These are phyloP conservation scores for Penicillium fimorum DNA, from an alignment of 495 filamentous ascomycete genomes.

Conservation along the genomic window DNA sequence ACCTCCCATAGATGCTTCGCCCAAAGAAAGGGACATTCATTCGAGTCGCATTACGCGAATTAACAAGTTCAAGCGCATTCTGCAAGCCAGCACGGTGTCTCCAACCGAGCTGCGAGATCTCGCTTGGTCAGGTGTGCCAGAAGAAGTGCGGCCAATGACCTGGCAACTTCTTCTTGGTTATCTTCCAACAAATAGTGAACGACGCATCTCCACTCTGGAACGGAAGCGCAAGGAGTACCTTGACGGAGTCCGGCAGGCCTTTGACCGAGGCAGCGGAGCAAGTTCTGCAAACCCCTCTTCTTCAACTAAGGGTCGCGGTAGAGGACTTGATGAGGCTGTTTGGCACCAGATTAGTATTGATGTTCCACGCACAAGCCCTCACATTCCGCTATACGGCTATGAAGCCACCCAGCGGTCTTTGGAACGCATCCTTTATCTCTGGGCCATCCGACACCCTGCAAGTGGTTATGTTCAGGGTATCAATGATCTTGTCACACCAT, in stretches of 20 bases:
- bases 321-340: slow-evolving; percentile 89
- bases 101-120: slow-evolving; percentile 76
- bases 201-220: slow-evolving; percentile 85
- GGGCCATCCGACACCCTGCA: slow-evolving; percentile 95
- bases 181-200: slow-evolving; percentile 88
- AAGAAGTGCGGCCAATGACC: slow-evolving; percentile 95
- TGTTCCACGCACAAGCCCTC: slow-evolving; percentile 93
- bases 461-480: slow-evolving; percentile 98
- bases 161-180: slow-evolving; percentile 97
- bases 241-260: slow-evolving; percentile 92
- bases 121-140: slow-evolving; percentile 90
- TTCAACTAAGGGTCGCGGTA: slow-evolving; percentile 47
- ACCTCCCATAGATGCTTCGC: slow-evolving; percentile 67
- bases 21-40: slow-evolving; percentile 84
- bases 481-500: slow-evolving; percentile 95
- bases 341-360: slow-evolving; percentile 99
- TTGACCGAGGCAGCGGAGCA: slow-evolving; percentile 63
- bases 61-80: slow-evolving; percentile 96
- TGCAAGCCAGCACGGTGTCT: slow-evolving; percentile 87
- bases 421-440: slow-evolving; percentile 93
- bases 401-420: slow-evolving; percentile 93
- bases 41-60: slow-evolving; percentile 88
- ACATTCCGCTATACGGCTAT: slow-evolving; percentile 90
- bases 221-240: slow-evolving; percentile 96
- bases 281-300: slow-evolving; percentile 34